A percentile compares a stretch with the other conserved stretches of the same genome.
Evolutionary conservation across 2,329 filamentous ascomycete genomes (phyloP).

Genomic region (Plenodomus tracheiphilus): DNA sequence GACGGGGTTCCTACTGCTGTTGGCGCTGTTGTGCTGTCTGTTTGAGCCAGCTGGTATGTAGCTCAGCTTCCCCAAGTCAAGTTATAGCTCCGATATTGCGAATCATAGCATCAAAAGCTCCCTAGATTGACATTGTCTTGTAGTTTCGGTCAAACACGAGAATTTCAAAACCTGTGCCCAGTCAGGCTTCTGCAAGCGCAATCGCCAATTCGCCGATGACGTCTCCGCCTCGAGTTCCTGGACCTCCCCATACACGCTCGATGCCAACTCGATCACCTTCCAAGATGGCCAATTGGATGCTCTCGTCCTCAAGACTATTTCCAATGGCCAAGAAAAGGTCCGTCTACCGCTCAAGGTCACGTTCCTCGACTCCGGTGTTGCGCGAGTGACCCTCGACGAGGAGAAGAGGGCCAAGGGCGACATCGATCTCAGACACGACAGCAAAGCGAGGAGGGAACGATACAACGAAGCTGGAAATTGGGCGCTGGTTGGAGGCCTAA

Average conservation of each 20-base stretch:
- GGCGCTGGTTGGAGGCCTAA: slow-evolving; percentile 80
- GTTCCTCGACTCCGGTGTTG: slow-evolving; percentile 87
- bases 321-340: slow-evolving; percentile 67
- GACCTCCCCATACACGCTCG: slow-evolving; percentile 79
- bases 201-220: slow-evolving; percentile 83
- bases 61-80: slow-evolving; percentile 1
- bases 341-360: slow-evolving; percentile 81
- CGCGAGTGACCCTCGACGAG: slow-evolving; percentile 87
- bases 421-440: slow-evolving; percentile 83
- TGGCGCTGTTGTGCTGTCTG: slow-evolving; percentile 37
- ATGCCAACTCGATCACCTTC: slow-evolving; percentile 72
- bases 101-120: background rate
- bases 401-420: slow-evolving; percentile 86
- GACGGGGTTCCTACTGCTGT: slow-evolving; percentile 55
- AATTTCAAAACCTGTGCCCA: slow-evolving; percentile 97
- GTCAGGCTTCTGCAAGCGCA: slow-evolving; percentile 95
- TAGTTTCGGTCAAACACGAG: slow-evolving; percentile 87
- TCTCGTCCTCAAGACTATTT: slow-evolving; percentile 78
- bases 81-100: background rate
- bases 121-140: slow-evolving; percentile 4
- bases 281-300: slow-evolving; percentile 79
- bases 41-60: slow-evolving; percentile 44
- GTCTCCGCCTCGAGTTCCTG: slow-evolving; percentile 70
- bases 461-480: slow-evolving; percentile 91
- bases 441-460: slow-evolving; percentile 82